A percentile compares a stretch with the other conserved stretches of the same genome.
Evolutionary conservation across 257 asterid species (phyloP).

Genomic region (Coffea canephora): DNA sequence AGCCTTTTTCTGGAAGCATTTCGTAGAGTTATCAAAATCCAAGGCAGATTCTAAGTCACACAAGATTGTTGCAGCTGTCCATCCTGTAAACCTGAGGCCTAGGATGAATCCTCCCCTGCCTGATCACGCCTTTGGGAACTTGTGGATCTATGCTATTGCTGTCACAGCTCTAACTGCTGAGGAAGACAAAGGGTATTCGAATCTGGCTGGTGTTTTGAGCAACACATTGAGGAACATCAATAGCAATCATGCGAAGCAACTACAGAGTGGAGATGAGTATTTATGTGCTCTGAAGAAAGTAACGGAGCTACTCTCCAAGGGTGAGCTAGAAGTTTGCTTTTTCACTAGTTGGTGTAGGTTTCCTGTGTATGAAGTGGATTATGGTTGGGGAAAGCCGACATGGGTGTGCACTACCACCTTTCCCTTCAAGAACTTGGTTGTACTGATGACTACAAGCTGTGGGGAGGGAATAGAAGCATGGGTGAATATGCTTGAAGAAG

Average conservation of each 20-base stretch:
- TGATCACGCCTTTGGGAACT: slow-evolving; percentile 28
- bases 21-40: slow-evolving; percentile 14
- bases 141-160: slow-evolving; percentile 13
- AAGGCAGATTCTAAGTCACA: not conserved
- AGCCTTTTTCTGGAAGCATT: slow-evolving; percentile 35
- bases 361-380: slow-evolving; percentile 44
- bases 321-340: slow-evolving; percentile 20
- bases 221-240: slow-evolving; percentile 28
- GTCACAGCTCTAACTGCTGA: slow-evolving; percentile 8
- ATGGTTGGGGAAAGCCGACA: slow-evolving; percentile 32
- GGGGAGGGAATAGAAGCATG: slow-evolving; percentile 54
- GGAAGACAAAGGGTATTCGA: not conserved
- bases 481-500: too few species aligned
- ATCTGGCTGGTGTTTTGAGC: slow-evolving; percentile 28
- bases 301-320: not conserved
- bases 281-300: not conserved
- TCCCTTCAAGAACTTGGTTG: slow-evolving; percentile 23
- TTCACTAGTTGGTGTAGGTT: slow-evolving; percentile 53
- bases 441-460: slow-evolving; percentile 26
- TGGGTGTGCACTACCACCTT: slow-evolving; percentile 36
- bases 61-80: slow-evolving; percentile 12
- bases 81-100: slow-evolving; percentile 33
- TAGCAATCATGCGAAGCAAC: slow-evolving; percentile 15
- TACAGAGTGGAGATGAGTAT: slow-evolving; percentile 16
- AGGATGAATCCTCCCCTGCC: slow-evolving; percentile 33